Evolutionary conservation across 75 land plant genomes (phyloP), one percentile per base, ranked within the genome.

Genomic region (Chamaecyparis obtusa): DNA sequence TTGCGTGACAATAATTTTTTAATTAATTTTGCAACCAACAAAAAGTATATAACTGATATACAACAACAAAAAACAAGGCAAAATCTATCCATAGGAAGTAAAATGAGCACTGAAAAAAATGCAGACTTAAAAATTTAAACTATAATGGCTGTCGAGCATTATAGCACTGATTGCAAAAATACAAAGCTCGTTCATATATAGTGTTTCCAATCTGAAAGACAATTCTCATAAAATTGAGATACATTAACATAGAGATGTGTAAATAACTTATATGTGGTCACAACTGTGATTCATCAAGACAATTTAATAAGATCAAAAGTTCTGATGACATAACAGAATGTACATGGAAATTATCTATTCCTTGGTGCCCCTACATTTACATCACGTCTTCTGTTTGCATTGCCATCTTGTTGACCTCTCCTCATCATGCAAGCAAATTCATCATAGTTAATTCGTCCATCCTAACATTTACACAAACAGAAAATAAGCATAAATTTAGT

Each of bases 381-480:
- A 16, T 60, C 89, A 32, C 44, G 84, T 60, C 85, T 60, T 83
- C 86, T 88, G 37, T 77, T 89, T 56, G 30, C 39, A 85, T 86
- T 56, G 14, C 9, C 35, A 17, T 88, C 91, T 9, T 67, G 75
- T 37, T 37, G 86, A 21, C 90, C 90, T 84, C 84, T 89, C 72
- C 85, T 89, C 90, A 89, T 89, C 90, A 89, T 89, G 9, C 84
- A 83, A 3, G 89, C 81, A 77, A 89, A 89, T 37, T 89, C 90
- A 36, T 89, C 90, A 51, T 89, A 89, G 56, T 89, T 89, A 10
- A 89, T 88, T 37, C 83, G 89, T 37, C 90, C 90, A 88, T 89
- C 90, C 90, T 89, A 90, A 57, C 48, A 84, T 84, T 56, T 44
- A 49, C 85, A 82, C 13, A 51, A 72, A 37, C 64, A 76, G 44